These are phyloP conservation scores for Annulohypoxylon bovei DNA, from an alignment of 495 filamentous ascomycete species.

Conservation along the genomic window DNA sequence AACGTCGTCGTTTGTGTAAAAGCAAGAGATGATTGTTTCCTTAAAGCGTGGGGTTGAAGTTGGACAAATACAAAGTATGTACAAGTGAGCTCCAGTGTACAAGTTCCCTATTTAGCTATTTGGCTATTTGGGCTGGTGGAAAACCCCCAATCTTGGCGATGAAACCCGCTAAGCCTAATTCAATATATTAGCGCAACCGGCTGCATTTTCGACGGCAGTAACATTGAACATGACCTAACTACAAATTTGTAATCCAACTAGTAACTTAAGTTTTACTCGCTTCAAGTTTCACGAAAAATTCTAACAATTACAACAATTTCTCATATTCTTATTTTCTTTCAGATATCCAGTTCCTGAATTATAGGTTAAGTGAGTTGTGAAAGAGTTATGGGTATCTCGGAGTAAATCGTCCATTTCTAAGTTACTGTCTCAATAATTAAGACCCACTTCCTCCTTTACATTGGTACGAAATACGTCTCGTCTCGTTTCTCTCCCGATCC, in stretches of 20 bases:
- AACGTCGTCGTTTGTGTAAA: conserved; percentile 12
- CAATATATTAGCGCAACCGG: conserved; percentile 3
- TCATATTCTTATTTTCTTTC: not conserved
- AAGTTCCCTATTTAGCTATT: not conserved
- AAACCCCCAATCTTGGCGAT: conserved; percentile 21
- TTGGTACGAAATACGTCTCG: not conserved
- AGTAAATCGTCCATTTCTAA: not conserved
- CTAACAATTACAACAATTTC: not conserved
- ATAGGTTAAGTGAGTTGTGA: not conserved
- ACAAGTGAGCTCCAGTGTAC: no score
- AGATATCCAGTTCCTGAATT: not conserved
- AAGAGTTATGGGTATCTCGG: not conserved
- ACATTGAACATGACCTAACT: not conserved
- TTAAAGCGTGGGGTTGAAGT: conserved; percentile 23
- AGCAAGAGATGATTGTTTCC: conserved; percentile 23
- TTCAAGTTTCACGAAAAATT: not conserved
- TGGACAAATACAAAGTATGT: not conserved
- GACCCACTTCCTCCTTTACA: conserved; percentile 1
- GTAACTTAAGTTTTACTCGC: not conserved
- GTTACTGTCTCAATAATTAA: conserved; percentile 15
- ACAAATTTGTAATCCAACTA: not conserved
- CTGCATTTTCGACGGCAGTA: not conserved
- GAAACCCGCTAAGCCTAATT: conserved; percentile 38
- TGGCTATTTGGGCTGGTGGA: conserved; percentile 7
- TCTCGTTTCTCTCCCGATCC: conserved; percentile 1